Percentiles rank a stretch among this genome's conserved stretches.
Evolutionary conservation across 306 rosid species (phyloP).

Genomic region (Casuarina equisetifolia): DNA sequence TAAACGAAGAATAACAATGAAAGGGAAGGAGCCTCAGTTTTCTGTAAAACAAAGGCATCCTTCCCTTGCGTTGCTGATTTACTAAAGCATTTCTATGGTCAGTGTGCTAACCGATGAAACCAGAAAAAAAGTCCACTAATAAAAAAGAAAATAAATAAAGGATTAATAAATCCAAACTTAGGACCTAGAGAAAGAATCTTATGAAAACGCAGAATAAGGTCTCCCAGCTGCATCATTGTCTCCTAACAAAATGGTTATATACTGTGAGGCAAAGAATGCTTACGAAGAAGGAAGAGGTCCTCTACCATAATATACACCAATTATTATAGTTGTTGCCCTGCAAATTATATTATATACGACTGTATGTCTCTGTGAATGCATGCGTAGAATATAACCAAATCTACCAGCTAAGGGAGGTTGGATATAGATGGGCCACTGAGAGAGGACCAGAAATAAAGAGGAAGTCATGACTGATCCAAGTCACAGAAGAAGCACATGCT

Average conservation of each 20-base stretch:
- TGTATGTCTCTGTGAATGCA: background rate
- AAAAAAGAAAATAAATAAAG: too few relatives aligned
- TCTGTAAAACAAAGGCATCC: background rate
- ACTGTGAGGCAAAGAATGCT: background rate
- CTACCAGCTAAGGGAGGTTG: background rate
- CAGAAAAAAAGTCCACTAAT: background rate
- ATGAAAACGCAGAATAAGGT: background rate
- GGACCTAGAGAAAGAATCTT: background rate
- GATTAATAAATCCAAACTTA: too few relatives aligned
- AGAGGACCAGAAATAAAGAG: background rate
- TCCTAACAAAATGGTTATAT: background rate
- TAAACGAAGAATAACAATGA: background rate
- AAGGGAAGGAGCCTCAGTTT: constrained; percentile 9
- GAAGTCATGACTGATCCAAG: background rate
- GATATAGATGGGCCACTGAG: background rate
- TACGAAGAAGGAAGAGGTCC: background rate
- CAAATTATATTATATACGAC: background rate
- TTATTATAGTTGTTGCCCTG: background rate
- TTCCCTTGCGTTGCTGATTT: background rate
- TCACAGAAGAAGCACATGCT: background rate
- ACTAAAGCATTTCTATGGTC: background rate
- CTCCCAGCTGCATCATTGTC: background rate
- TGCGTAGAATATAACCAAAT: background rate
- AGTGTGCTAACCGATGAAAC: background rate
- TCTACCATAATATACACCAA: background rate